Percentiles rank a stretch among this genome's conserved stretches.
Conservation (phyloP, 768 basidiomycete species). For the Lactifluus hygrophoroides region DNA sequence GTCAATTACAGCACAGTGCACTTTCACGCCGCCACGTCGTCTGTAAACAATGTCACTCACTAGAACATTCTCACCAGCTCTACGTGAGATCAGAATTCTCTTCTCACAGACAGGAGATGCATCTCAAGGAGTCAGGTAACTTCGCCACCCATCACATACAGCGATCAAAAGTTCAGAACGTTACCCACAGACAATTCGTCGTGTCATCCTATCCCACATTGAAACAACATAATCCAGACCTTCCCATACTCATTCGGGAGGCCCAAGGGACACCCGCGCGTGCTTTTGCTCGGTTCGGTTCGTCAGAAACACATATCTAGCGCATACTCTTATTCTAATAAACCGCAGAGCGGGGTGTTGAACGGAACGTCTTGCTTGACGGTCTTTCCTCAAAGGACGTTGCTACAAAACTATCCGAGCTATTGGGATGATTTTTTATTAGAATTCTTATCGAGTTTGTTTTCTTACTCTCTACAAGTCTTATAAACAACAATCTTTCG, state of each 20-base stretch:
- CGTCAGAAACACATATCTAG: slow-evolving; percentile 24
- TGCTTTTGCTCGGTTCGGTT: slow-evolving; percentile 81
- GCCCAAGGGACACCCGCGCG: slow-evolving; percentile 73
- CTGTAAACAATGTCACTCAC: slow-evolving; percentile 39
- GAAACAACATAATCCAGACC: slow-evolving; percentile 77
- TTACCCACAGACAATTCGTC: slow-evolving; percentile 59
- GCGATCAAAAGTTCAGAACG: neutral
- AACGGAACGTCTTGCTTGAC: slow-evolving; percentile 75
- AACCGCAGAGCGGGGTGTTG: slow-evolving; percentile 64
- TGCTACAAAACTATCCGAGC: slow-evolving; percentile 55
- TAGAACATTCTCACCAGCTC: slow-evolving; percentile 65
- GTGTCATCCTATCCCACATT: slow-evolving; percentile 62
- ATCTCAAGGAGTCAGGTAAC: slow-evolving; percentile 73
- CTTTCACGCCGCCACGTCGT: neutral
- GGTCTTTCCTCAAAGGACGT: slow-evolving; percentile 66
- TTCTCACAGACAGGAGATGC: slow-evolving; percentile 70
- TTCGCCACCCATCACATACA: neutral
- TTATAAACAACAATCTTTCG: neutral
- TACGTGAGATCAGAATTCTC: slow-evolving; percentile 74
- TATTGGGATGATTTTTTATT: slow-evolving; percentile 33
- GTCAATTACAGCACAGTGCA: no score
- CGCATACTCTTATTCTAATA: neutral
- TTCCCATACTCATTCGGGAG: slow-evolving; percentile 78
- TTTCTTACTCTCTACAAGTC: neutral
- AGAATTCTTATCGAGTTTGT: neutral